These are phyloP conservation scores for Cydonia oblonga DNA, from an alignment of 331 rosid genomes.

Conservation along the genomic window DNA sequence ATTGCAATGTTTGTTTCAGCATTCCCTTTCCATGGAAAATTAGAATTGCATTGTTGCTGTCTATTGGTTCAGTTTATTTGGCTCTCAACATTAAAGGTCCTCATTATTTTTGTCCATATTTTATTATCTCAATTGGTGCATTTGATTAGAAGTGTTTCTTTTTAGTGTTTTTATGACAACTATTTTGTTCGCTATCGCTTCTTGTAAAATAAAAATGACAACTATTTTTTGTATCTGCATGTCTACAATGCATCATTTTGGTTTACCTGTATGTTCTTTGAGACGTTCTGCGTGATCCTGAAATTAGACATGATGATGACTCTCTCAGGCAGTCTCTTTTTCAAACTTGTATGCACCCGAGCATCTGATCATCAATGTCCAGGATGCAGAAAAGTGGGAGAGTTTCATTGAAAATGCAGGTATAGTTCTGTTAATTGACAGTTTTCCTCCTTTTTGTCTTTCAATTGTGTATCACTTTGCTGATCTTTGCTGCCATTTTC, in stretches of 20 bases:
- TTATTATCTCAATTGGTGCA: neutral
- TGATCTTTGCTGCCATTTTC: neutral
- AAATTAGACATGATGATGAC: neutral
- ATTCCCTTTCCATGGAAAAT: neutral
- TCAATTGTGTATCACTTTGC: neutral
- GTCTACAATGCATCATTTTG: neutral
- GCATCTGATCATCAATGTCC: slow-evolving; percentile 80
- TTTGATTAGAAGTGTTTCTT: neutral
- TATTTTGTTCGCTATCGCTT: too few relatives aligned
- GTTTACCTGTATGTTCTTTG: neutral
- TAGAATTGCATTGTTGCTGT: neutral
- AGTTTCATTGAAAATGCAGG: slow-evolving; percentile 92
- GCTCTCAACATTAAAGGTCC: neutral
- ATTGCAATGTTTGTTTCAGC: neutral
- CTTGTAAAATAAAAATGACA: too few relatives aligned
- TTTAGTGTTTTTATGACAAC: neutral
- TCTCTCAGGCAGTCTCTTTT: slow-evolving; percentile 75
- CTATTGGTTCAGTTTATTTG: neutral
- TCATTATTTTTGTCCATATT: neutral
- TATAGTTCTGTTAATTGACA: neutral
- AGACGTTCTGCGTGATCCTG: slow-evolving; percentile 4
- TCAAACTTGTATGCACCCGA: slow-evolving; percentile 95
- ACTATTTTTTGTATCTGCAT: too few relatives aligned
- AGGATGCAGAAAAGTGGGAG: slow-evolving; percentile 96
- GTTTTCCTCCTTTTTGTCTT: neutral